Evolutionary conservation across 208 protist species (phyloP), one percentile per base, ranked within the genome.

Genomic region (Leishmania aethiopica): DNA sequence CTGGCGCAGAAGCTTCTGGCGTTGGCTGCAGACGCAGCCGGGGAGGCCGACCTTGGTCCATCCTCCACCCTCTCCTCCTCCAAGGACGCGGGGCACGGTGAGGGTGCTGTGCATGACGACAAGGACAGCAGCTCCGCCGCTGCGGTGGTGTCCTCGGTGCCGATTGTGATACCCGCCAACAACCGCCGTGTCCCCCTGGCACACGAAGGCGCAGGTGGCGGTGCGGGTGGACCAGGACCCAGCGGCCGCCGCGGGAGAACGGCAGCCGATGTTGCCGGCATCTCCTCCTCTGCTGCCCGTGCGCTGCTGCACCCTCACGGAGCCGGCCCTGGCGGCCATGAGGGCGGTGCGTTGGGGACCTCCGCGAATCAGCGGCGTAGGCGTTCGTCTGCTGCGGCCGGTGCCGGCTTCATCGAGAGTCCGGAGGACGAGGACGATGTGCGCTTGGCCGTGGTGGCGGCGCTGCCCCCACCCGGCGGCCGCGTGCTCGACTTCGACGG

Each of bases 1-100:
- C 70, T 95, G 4, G 71, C 80, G 47, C 79, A 91, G 77, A 94
- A 94, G 74, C 72, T 92, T 53, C 70, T 96, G 1, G 87, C 86
- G 0, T 79, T 96, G n/a, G 90, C 92, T 2, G 89, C 89, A 59
- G 92, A 95, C n/a, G 80, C 86, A 3, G 72, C 85, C 3, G 78
- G 22, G 11, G 74, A 22, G 40, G n/a, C 40, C 35, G 17, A 57
- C 15, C 11, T 60, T 25, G 47, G 32, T 49, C 73, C 62, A 6
- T 19, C 42, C 53, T 28, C 75, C 5, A 15, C 37, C 28, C 3
- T 2, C 59, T 19, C 42, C 53, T 28, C 75, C 10, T 4, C 37
- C 59, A 13, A 32, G 28, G 59, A 32, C 28, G 3, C 59, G 8
- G 28, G 28, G 3, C 28, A 32, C 0, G 57, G 6, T 62, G 57